A percentile compares a stretch with the other conserved stretches of the same genome.
Conservation (phyloP, 345 rosid species). For the Luvunga scandens region DNA sequence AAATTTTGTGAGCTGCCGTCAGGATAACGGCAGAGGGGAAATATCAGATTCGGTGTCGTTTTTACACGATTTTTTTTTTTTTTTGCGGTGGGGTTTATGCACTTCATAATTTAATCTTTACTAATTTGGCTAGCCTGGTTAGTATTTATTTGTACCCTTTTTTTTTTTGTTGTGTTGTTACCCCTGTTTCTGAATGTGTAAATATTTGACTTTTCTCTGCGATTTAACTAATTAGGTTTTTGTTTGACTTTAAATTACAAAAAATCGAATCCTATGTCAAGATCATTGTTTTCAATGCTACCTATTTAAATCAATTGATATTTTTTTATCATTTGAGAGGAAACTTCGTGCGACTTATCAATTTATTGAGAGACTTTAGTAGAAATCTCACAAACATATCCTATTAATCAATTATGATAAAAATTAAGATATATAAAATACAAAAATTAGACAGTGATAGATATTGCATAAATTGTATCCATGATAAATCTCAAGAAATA, state of each 20-base stretch:
- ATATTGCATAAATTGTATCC: no score
- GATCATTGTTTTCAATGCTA: neutral
- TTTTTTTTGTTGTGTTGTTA: no score
- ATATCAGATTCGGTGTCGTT: conserved; percentile 15
- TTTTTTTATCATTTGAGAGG: no score
- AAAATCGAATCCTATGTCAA: neutral
- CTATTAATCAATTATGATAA: no score
- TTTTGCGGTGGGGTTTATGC: neutral
- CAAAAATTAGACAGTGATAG: no score
- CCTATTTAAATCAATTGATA: neutral
- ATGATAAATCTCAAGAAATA: no score
- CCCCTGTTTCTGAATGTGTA: neutral
- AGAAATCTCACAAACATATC: no score
- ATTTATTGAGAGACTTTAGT: no score
- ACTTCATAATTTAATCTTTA: no score
- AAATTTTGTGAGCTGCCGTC: conserved; percentile 18
- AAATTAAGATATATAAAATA: no score
- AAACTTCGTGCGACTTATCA: no score
- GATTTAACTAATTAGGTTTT: neutral
- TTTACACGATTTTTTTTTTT: neutral
- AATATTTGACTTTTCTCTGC: neutral
- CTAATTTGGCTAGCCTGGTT: neutral
- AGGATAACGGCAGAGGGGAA: conserved; percentile 26
- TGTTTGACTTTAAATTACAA: neutral
- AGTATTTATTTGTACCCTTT: neutral